Base-by-base conservation (phyloP, 805 yeast genomes). In the Candida tibetensis region DNA sequence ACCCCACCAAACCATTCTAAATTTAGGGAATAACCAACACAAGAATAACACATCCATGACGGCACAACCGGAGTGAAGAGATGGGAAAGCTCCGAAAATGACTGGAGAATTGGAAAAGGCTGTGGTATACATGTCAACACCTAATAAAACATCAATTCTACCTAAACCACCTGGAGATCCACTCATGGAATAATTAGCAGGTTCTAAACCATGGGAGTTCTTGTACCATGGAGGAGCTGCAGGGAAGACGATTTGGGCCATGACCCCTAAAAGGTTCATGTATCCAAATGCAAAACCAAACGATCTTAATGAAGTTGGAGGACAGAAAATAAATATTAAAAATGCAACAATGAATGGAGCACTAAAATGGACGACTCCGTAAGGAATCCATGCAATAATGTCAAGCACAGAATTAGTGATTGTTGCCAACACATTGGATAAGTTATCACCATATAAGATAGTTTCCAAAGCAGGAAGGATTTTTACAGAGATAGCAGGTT, bases 211-310 rank as follows among this genome's bases (percentile, higher is more conserved):
- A 57, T 91, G 82, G 34, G 82, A 60, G 42, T 79, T 79, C 53
- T 86, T 85, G 59, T 91, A 91, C 99, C 99, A 91, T 14, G 99
- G 99, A 10, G 99, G 95, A 37, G 98, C 97, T 34, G 93, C 86
- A 4, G 99, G 96, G 58, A 87, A 88, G 4, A 81, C 45, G 48
- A 88, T 74, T 65, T 93, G 98, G 39, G 78, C 76, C 25, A 84
- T 53, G 22, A 91, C 97, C 30, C 97, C 98, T 36, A 79, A 59
- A 47, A 90, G 62, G 62, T 91, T 93, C 91, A 89, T 85, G 68
- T 85, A 88, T 9, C 99, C 99, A 66, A 93, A 90, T 3, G 96
- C 88, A 66, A 89, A 86, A 2, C 88, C 95, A 62, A 82, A 91
- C 5, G 86, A 77, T 42, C 95, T 78, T 29, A 91, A 64, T 3